A percentile compares a stretch with the other conserved stretches of the same genome.
These are phyloP conservation scores for Penicillium fuscoglaucum DNA, from an alignment of 2,329 filamentous ascomycete species.

Conservation along the genomic window DNA sequence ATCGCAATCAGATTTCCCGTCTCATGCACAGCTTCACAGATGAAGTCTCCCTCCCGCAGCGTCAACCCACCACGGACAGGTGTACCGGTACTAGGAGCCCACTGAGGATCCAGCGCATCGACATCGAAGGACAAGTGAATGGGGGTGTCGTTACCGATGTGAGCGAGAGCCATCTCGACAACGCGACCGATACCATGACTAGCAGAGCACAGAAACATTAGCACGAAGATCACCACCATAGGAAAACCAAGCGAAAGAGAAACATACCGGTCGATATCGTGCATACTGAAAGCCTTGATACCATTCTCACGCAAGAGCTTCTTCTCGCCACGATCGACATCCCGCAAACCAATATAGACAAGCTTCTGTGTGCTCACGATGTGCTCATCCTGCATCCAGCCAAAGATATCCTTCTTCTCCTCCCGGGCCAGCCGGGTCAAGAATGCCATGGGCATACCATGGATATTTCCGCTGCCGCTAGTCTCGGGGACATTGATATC, in stretches of 20 bases:
- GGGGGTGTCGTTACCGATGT: slow-evolving; percentile 90
- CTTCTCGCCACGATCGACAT: slow-evolving; percentile 95
- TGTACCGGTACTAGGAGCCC: slow-evolving; percentile 93
- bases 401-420: slow-evolving; percentile 76
- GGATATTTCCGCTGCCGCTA: slow-evolving; percentile 87
- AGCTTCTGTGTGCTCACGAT: slow-evolving; percentile 73
- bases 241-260: background rate
- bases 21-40: slow-evolving; percentile 82
- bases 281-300: slow-evolving; percentile 98
- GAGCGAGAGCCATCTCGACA: slow-evolving; percentile 96
- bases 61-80: slow-evolving; percentile 92
- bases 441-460: slow-evolving; percentile 97
- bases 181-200: slow-evolving; percentile 92
- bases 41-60: slow-evolving; percentile 92
- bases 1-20: slow-evolving; percentile 76
- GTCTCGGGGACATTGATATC: slow-evolving; percentile 97
- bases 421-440: slow-evolving; percentile 80
- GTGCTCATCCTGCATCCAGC: slow-evolving; percentile 71
- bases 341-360: slow-evolving; percentile 93
- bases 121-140: slow-evolving; percentile 98
- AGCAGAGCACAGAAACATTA: slow-evolving; percentile 3
- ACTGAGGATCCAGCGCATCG: slow-evolving; percentile 92
- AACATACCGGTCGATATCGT: slow-evolving; percentile 84
- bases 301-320: slow-evolving; percentile 81
- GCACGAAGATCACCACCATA: background rate